Base-by-base conservation (phyloP, 371 early-diverging fungal species). In the Dinochytrium kinnereticum region DNA sequence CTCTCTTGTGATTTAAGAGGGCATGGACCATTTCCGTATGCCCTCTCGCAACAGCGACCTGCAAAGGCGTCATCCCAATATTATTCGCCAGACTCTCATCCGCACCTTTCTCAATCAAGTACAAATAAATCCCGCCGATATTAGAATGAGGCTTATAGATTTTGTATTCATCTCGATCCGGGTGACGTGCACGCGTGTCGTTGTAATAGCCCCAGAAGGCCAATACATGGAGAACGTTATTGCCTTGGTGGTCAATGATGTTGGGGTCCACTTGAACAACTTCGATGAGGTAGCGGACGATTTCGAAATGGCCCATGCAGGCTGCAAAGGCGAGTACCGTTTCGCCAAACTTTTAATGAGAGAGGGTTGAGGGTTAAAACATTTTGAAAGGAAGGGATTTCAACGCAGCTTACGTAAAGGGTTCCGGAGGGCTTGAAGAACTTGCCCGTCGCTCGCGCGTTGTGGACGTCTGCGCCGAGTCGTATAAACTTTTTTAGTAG, bases 221-320 rank as follows among this genome's bases (percentile, higher is more conserved):
- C 2, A 79, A 59, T 15, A 76, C 73, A 64, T 79, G 79, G 39
- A 79, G 70, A n/a, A 76, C 69, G 33, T 68, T 79, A 70, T 79
- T 79, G 30, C 76, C 76, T 37, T 76, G 37, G 39, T 26, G 26
- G 70, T 79, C 79, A 2, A 15, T 17, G 33, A 34, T 7, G 73
- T 51, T 65, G 10, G 79, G 79, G 68, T 76, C 75, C 17, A 76
- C 50, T 17, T 68, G 34, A 24, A 40, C 59, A 3, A 61, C 40
- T 7, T 73, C 50, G 39, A 76, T 38, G 21, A 79, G 75, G 65
- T 76, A 73, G 2, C 72, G n/a, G 33, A 79, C 70, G 50, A 79
- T 59, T 7, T 49, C 59, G 17, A 21, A 33, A 68, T 70, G 50
- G 49, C 79, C 79, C 44, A 59, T 69, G 53, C 76, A 73, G 2